Conservation (phyloP, 2,329 filamentous ascomycete genomes). For the Aspergillus ochraceoroseus region DNA sequence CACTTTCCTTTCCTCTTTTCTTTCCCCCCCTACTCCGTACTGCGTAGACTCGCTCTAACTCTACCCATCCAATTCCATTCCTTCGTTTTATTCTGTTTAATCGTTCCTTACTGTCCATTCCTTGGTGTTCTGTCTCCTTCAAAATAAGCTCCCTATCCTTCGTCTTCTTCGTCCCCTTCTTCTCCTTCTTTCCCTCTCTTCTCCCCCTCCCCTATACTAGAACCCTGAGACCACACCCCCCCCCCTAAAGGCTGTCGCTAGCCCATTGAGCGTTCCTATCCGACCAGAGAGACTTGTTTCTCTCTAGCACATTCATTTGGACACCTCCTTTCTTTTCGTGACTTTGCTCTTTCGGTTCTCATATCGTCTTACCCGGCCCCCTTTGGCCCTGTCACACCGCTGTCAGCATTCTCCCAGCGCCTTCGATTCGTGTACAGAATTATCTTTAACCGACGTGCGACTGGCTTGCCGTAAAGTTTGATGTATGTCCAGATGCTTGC, state of each 20-base stretch:
- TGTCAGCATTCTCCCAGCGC: too few relatives aligned
- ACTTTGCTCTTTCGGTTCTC: constrained; percentile 24
- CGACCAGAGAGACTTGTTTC: constrained; percentile 39
- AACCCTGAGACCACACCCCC: too few relatives aligned
- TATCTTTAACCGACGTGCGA: constrained; percentile 25
- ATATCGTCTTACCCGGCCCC: constrained; percentile 6
- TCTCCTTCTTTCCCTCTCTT: constrained; percentile 24
- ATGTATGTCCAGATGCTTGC: constrained; percentile 26
- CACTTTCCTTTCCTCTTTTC: constrained; percentile 11
- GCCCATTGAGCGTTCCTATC: constrained; percentile 35
- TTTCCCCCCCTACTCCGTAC: constrained; percentile 15
- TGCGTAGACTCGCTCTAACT: too few relatives aligned
- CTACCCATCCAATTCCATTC: constrained; percentile 16
- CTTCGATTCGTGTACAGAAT: constrained; percentile 26
- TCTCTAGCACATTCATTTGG: constrained; percentile 42
- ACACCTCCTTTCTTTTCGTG: constrained; percentile 24
- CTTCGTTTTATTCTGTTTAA: too few relatives aligned
- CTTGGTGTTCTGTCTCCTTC: constrained; percentile 4
- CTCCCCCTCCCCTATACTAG: constrained; percentile 23
- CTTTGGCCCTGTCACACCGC: too few relatives aligned
- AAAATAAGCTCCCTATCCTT: constrained; percentile 19
- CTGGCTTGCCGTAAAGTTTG: constrained; percentile 25
- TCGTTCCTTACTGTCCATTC: constrained; percentile 6
- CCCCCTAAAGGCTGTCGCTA: constrained; percentile 25
- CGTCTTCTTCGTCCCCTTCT: constrained; percentile 24